Evolutionary conservation across 163 green algal genomes (phyloP).

Genomic region (Coccomyxa subellipsoidea): DNA sequence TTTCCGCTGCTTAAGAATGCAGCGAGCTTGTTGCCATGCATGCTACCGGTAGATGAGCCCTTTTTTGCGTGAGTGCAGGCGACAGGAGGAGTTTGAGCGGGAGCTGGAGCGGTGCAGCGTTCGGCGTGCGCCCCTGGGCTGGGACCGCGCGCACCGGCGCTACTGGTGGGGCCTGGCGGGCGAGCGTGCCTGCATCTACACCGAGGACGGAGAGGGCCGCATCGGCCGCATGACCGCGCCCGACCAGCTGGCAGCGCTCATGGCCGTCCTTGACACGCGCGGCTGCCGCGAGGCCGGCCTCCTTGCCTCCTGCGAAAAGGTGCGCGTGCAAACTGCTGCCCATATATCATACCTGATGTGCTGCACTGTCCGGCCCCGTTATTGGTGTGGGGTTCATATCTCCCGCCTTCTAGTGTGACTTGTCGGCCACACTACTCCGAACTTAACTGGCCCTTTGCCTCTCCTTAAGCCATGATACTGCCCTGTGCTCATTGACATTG

Average conservation of each 20-base stretch:
- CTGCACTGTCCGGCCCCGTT: no score
- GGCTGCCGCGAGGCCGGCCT: slow-evolving; percentile 61
- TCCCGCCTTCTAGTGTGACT: no score
- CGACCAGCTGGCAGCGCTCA: slow-evolving; percentile 50
- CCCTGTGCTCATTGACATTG: no score
- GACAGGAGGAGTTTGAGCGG: slow-evolving; percentile 54
- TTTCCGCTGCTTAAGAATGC: no score
- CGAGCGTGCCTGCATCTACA: slow-evolving; percentile 30
- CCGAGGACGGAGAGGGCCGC: slow-evolving; percentile 32
- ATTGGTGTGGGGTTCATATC: no score
- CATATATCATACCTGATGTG: not conserved
- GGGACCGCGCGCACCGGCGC: slow-evolving; percentile 58
- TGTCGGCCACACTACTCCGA: no score
- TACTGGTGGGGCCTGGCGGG: slow-evolving; percentile 74
- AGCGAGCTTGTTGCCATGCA: no score
- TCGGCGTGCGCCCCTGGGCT: slow-evolving; percentile 56
- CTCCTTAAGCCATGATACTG: no score
- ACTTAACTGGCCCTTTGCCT: no score
- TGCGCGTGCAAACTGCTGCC: not conserved
- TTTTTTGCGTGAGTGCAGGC: slow-evolving; percentile 31
- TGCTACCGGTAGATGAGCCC: no score
- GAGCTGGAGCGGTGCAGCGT: slow-evolving; percentile 53
- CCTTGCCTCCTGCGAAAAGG: slow-evolving; percentile 40
- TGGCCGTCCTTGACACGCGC: slow-evolving; percentile 47
- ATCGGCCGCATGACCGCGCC: slow-evolving; percentile 35